A percentile compares a stretch with the other conserved stretches of the same genome.
Evolutionary conservation across 768 basidiomycete species (phyloP).

Genomic region (Pulveroboletus sp.): DNA sequence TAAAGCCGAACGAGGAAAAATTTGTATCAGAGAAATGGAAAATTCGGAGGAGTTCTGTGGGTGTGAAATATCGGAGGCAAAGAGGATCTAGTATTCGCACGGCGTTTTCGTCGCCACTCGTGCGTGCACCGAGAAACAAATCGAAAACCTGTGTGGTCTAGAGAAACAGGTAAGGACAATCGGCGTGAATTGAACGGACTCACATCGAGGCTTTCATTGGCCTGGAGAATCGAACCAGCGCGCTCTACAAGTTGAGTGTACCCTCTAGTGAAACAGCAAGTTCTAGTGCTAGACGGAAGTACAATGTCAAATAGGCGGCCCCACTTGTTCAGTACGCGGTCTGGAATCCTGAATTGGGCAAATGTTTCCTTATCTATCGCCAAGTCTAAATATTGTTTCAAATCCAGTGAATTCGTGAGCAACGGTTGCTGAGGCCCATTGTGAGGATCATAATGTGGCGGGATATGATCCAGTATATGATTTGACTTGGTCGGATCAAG

Average conservation of each 20-base stretch:
- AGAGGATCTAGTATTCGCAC: conserved; percentile 55
- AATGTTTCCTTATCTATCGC: conserved; percentile 9
- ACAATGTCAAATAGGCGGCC: conserved; percentile 80
- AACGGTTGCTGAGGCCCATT: background rate
- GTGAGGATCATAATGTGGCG: conserved; percentile 37
- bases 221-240: conserved; percentile 72
- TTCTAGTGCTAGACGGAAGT: conserved; percentile 51
- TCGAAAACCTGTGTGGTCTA: conserved; percentile 63
- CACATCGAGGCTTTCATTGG: conserved; percentile 63
- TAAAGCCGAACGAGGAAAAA: background rate
- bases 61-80: conserved; percentile 71
- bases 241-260: conserved; percentile 77
- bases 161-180: background rate
- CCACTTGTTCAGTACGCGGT: conserved; percentile 67
- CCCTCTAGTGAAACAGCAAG: conserved; percentile 80
- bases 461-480: conserved; percentile 49
- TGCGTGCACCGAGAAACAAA: conserved; percentile 45
- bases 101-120: conserved; percentile 37
- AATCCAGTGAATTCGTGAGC: background rate
- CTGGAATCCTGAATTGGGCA: conserved; percentile 42
- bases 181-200: conserved; percentile 5
- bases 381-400: conserved; percentile 14
- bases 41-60: conserved; percentile 63
- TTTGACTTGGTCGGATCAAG: conserved; percentile 13
- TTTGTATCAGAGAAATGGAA: conserved; percentile 47